phyloP scores from a whole-genome alignment of 768 basidiomycete genomes.

The Russula ochroleuca region DNA sequence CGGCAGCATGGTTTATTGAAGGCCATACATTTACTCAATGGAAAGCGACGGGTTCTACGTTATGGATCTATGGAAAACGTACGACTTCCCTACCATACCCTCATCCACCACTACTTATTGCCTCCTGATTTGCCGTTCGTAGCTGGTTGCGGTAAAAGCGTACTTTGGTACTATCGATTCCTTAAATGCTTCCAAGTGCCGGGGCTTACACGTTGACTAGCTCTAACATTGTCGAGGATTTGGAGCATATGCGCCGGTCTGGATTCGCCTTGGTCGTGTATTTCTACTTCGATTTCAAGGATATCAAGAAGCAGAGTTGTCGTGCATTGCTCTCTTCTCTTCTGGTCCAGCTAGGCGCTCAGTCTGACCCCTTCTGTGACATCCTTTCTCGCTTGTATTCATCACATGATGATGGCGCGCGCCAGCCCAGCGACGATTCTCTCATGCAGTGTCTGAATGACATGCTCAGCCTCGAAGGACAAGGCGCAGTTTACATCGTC shows the following conservation, averaged over 20 bases:
- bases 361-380: not conserved
- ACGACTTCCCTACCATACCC: not conserved
- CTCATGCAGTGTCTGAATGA: not conserved
- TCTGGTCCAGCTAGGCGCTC: not conserved
- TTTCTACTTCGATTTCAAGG: not conserved
- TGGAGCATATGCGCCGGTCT: not conserved
- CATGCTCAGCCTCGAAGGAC: not conserved
- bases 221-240: not conserved
- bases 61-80: constrained; percentile 9
- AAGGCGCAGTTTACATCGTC: not conserved
- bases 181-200: not conserved
- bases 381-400: not conserved
- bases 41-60: not conserved
- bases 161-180: not conserved
- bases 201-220: not conserved
- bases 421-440: not conserved
- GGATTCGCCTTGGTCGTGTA: not conserved
- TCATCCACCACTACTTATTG: not conserved
- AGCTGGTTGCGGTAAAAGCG: constrained; percentile 2
- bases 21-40: constrained; percentile 1
- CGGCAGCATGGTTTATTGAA: not conserved
- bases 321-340: not conserved
- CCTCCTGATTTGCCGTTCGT: not conserved
- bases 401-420: not conserved
- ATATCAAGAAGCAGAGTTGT: not conserved